Percentiles rank a stretch among this genome's conserved stretches.
phyloP scores from a whole-genome alignment of 1,284 basidiomycete species.

The Fomitopsis pinicola region DNA sequence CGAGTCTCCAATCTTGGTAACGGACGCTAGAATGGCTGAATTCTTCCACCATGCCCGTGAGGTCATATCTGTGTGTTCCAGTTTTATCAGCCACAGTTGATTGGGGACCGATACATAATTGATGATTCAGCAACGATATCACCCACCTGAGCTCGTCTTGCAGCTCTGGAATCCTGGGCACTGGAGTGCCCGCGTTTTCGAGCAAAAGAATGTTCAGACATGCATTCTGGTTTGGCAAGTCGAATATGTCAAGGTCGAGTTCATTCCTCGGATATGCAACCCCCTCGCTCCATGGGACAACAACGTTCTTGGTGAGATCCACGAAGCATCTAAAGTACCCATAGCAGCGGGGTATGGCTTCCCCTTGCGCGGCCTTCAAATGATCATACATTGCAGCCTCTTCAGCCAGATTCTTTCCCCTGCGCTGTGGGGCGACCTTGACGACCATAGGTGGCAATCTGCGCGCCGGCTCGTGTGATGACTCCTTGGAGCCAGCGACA shows the following conservation, averaged over 20 bases:
- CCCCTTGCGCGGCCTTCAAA: not conserved
- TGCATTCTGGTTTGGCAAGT: not conserved
- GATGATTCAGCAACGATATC: no score
- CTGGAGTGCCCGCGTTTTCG: not conserved
- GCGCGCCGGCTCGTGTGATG: no score
- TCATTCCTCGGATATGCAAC: no score
- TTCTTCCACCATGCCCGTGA: not conserved
- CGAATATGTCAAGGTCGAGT: no score
- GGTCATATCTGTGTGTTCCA: no score
- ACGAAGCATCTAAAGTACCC: not conserved
- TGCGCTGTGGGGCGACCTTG: not conserved
- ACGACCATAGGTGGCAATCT: not conserved
- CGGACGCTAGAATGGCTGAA: no score
- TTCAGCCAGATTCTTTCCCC: not conserved
- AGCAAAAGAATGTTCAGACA: not conserved
- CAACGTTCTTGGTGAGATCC: not conserved
- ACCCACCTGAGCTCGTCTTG: no score
- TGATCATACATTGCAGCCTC: not conserved
- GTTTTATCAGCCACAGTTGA: no score
- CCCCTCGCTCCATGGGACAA: not conserved
- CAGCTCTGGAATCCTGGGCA: no score
- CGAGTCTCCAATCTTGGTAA: no score
- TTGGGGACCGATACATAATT: no score
- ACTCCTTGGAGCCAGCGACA: no score
- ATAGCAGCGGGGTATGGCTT: not conserved